Percentiles rank a stretch among this genome's conserved stretches.
Conservation (phyloP, 2,329 filamentous ascomycete genomes). For the Fusarium veterinarium region DNA sequence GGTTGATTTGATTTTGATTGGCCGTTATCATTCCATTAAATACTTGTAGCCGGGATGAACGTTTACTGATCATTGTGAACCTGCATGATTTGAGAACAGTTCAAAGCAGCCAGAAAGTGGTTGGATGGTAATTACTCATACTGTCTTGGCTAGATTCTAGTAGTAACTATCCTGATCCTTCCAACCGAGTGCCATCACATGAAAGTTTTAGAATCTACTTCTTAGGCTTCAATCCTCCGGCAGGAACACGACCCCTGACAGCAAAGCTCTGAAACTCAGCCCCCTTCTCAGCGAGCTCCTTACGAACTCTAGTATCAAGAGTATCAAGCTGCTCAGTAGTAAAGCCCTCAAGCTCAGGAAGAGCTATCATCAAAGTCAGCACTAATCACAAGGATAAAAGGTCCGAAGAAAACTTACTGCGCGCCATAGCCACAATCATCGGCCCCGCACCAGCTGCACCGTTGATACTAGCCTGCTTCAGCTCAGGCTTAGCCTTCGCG, state of each 20-base stretch:
- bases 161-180: too few relatives aligned
- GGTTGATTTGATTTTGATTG: not conserved
- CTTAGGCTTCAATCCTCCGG: not conserved
- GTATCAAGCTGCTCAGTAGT: conserved; percentile 4
- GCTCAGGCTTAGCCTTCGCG: not conserved
- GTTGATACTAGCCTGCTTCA: conserved; percentile 4
- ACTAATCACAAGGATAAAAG: not conserved
- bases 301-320: not conserved
- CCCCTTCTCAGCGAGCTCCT: conserved; percentile 6
- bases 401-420: not conserved
- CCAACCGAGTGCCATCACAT: not conserved
- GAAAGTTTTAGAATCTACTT: not conserved
- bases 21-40: fast-evolving
- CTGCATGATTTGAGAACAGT: too few relatives aligned
- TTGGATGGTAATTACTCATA: fast-evolving
- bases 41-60: fast-evolving
- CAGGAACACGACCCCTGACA: conserved; percentile 1
- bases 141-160: not conserved
- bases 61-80: not conserved
- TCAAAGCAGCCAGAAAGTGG: too few relatives aligned
- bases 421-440: conserved; percentile 9
- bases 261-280: conserved; percentile 4
- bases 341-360: not conserved
- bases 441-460: conserved; percentile 1
- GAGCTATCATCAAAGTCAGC: not conserved